Evolutionary conservation across 768 basidiomycete species (phyloP).

Genomic region (Xerocomellus amylosporus): DNA sequence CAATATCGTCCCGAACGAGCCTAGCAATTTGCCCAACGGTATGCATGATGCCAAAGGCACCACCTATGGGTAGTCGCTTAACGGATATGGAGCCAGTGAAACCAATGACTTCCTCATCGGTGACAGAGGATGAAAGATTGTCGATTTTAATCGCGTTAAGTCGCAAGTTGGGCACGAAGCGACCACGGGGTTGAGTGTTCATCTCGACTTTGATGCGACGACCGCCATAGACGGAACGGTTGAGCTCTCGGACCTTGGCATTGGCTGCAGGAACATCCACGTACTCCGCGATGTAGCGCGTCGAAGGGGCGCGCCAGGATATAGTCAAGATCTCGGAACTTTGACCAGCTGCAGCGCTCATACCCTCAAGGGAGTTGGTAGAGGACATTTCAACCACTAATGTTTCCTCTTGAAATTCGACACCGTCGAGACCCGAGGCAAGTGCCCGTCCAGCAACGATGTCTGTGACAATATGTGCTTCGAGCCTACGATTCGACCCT

Average conservation of each 20-base stretch:
- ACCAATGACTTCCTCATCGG: conserved; percentile 23
- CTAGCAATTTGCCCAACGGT: conserved; percentile 19
- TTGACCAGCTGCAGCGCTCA: conserved; percentile 37
- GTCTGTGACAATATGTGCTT: conserved; percentile 45
- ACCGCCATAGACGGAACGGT: conserved; percentile 37
- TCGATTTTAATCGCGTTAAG: conserved; percentile 42
- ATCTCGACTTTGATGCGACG: conserved; percentile 47
- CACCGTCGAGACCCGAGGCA: conserved; percentile 44
- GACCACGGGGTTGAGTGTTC: conserved; percentile 39
- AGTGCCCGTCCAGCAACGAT: conserved; percentile 41
- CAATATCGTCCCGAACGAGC: conserved; percentile 27
- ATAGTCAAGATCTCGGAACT: conserved; percentile 44
- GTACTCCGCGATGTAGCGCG: conserved; percentile 46
- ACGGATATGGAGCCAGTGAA: conserved; percentile 32
- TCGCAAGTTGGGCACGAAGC: conserved; percentile 22
- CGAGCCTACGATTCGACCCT: conserved; percentile 28
- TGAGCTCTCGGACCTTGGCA: conserved; percentile 36
- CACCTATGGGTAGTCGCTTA: conserved; percentile 26
- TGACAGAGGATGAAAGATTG: conserved; percentile 36
- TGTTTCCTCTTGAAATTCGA: conserved; percentile 43
- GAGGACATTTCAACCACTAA: conserved; percentile 44
- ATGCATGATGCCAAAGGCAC: conserved; percentile 19
- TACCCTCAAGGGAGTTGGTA: conserved; percentile 39
- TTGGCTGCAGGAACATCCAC: conserved; percentile 15
- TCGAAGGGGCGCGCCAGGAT: conserved; percentile 51